Base-by-base conservation (phyloP, 768 basidiomycete species). In the Kwoniella shandongensis region DNA sequence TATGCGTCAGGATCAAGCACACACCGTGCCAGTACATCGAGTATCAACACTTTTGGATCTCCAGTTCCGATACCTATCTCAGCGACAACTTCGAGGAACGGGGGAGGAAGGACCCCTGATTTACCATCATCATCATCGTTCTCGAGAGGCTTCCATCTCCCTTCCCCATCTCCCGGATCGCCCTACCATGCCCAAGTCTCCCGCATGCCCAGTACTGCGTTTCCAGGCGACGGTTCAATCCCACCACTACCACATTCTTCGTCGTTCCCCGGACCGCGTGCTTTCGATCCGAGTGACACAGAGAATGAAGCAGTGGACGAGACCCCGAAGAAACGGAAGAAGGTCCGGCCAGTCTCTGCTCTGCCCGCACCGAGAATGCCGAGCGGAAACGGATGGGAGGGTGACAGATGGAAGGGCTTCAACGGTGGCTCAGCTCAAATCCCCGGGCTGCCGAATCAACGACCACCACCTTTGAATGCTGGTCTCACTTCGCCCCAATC, bases 141-240 rank as follows among this genome's bases (percentile, higher is more conserved):
- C 49, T 69, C 71, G 17, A 44, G 61, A 32, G 71, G 71, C 0
- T 73, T 68, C 39, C 71, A 73, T 54, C 55, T 73, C 4, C 71
- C 71, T 4, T 73, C 71, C 1, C 71, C 71, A 26, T 54, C 64
- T 2, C 66, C 66, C 36, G 49, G 57, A 11, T 73, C 71, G 18
- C 71, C 71, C 18, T 73, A 73, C 46, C 51, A 48, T 32, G 26
- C 49, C 11, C 38, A 45, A n/a, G 17, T 32, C 32, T 44, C 36
- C 3, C 36, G 47, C 15, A 35, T 41, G 8, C 11, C 55, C 4
- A 49, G 15, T n/a, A 45, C 40, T 18, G 35, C 44, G 23, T n/a
- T 40, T 13, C 49, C 45, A 1, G 8, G 20, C 40, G 35, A 15
- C 15, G 20, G 22, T 23, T 41, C 46, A 30, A 47, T 44, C 2